phyloP scores from a whole-genome alignment of 495 filamentous ascomycete species.

The Copromyces sp. region DNA sequence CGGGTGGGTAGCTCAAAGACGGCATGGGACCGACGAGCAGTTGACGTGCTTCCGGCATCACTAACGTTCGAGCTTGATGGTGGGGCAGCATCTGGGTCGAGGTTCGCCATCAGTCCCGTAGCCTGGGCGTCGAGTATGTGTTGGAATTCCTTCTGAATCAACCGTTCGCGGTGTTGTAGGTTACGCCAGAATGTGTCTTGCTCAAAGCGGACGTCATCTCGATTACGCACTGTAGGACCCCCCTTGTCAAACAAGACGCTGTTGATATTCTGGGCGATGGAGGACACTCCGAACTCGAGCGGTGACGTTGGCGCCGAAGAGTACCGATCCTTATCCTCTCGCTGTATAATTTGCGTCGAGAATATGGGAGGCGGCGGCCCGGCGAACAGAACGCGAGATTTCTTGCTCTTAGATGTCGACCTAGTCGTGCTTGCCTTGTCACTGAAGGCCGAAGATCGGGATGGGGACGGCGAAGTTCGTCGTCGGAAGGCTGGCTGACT shows the following conservation, averaged over 20 bases:
- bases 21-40: slow-evolving; percentile 22
- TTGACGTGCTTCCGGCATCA: slow-evolving; percentile 30
- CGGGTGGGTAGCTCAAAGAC: slow-evolving; percentile 13
- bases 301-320: neutral
- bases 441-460: slow-evolving; percentile 7
- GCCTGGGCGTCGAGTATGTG: slow-evolving; percentile 75
- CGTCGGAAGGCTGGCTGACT: neutral
- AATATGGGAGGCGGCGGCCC: slow-evolving; percentile 28
- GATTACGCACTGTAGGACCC: neutral
- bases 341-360: slow-evolving; percentile 17
- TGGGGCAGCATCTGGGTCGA: slow-evolving; percentile 11
- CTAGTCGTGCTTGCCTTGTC: slow-evolving; percentile 11
- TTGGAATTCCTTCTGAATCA: slow-evolving; percentile 71
- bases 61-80: slow-evolving; percentile 6
- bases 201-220: slow-evolving; percentile 11
- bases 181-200: slow-evolving; percentile 27
- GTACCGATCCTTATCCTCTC: slow-evolving; percentile 20
- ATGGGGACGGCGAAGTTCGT: slow-evolving; percentile 1
- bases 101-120: slow-evolving; percentile 46
- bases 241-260: slow-evolving; percentile 24
- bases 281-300: slow-evolving; percentile 2
- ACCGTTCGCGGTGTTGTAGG: slow-evolving; percentile 38
- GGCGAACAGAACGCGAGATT: slow-evolving; percentile 17
- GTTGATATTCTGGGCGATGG: slow-evolving; percentile 18
- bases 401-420: slow-evolving; percentile 14